phyloP scores from a whole-genome alignment of 169 alveolate species.

The Plasmodium knowlesi region DNA sequence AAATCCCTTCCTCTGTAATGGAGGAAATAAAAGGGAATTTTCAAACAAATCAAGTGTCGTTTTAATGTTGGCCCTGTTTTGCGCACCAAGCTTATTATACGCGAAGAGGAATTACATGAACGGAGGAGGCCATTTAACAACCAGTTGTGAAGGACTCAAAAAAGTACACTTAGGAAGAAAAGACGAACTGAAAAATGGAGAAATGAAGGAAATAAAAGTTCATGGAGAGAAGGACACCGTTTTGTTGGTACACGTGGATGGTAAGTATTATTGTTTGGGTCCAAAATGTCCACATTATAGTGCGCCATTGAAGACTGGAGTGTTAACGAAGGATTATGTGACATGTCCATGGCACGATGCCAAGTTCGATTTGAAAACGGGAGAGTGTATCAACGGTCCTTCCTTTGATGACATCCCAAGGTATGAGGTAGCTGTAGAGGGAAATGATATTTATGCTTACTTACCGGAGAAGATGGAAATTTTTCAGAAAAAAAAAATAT shows the following conservation, averaged over 20 bases:
- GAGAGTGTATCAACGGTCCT: conserved; percentile 85
- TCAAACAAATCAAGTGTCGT: conserved; percentile 6
- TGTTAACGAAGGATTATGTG: conserved; percentile 80
- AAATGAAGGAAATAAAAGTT: conserved; percentile 80
- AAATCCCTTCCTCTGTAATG: neutral
- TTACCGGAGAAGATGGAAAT: conserved; percentile 78
- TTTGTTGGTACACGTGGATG: conserved; percentile 76
- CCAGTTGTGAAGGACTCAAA: conserved; percentile 28
- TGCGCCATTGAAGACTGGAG: conserved; percentile 81
- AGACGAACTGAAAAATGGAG: conserved; percentile 82
- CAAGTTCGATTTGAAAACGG: conserved; percentile 81
- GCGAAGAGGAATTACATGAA: neutral
- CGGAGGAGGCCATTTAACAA: neutral
- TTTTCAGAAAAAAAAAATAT: conserved; percentile 62
- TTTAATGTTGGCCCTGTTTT: conserved; percentile 7
- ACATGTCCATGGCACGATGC: conserved; percentile 89
- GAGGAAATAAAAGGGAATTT: neutral
- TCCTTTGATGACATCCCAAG: conserved; percentile 82
- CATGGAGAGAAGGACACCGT: conserved; percentile 78
- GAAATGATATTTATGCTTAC: conserved; percentile 79
- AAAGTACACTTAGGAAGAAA: conserved; percentile 69
- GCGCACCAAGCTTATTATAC: neutral
- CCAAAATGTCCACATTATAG: conserved; percentile 85
- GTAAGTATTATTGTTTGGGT: conserved; percentile 81
- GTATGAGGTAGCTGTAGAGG: conserved; percentile 80